Evolutionary conservation across 768 basidiomycete genomes (phyloP).

Genomic region (Lactarius indigo): DNA sequence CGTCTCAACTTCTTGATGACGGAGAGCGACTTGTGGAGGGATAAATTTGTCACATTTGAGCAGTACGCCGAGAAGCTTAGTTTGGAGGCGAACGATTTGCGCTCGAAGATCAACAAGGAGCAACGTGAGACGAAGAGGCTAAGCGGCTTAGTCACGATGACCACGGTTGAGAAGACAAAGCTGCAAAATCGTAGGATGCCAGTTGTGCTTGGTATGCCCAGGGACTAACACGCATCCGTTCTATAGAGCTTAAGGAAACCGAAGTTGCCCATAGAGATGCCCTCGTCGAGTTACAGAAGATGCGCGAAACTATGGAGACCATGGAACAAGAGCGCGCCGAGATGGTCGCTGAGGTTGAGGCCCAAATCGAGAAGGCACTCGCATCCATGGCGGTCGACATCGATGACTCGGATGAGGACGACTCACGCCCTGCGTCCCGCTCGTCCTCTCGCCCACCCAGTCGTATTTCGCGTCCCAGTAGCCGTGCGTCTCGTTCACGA

Average conservation of each 20-base stretch:
- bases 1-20: slow-evolving; percentile 91
- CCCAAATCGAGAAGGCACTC: slow-evolving; percentile 83
- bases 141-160: slow-evolving; percentile 72
- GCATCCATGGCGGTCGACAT: slow-evolving; percentile 81
- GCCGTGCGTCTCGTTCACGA: slow-evolving; percentile 58
- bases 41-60: slow-evolving; percentile 93
- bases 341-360: slow-evolving; percentile 92
- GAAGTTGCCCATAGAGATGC: slow-evolving; percentile 81
- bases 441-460: slow-evolving; percentile 17
- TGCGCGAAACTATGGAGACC: slow-evolving; percentile 80
- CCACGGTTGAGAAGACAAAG: slow-evolving; percentile 73
- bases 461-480: slow-evolving; percentile 33
- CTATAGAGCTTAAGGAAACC: slow-evolving; percentile 75
- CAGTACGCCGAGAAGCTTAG: slow-evolving; percentile 90
- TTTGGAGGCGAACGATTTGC: slow-evolving; percentile 78
- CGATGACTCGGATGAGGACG: slow-evolving; percentile 71
- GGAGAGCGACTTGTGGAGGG: slow-evolving; percentile 84
- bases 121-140: slow-evolving; percentile 84
- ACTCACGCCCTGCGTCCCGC: slow-evolving; percentile 49
- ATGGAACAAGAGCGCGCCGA: slow-evolving; percentile 86
- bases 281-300: slow-evolving; percentile 71
- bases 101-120: slow-evolving; percentile 87
- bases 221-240: not conserved
- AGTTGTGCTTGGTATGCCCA: not conserved
- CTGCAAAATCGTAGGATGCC: slow-evolving; percentile 67